Conservation (phyloP, 495 filamentous ascomycete species). For the Paragyromitra xinjiangensis region DNA sequence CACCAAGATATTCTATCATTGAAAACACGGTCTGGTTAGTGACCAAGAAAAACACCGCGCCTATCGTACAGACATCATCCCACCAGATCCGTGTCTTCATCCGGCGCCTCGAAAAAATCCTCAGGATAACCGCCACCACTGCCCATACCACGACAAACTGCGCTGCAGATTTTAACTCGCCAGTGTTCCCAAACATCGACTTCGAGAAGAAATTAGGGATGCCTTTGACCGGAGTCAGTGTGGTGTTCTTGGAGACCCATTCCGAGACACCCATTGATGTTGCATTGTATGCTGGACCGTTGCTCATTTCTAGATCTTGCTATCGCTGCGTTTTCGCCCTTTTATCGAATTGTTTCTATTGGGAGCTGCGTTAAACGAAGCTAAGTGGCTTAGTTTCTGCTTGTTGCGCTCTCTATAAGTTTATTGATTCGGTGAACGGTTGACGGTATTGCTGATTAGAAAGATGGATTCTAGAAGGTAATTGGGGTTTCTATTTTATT, state of each 20-base stretch:
- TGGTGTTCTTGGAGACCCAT: conserved; percentile 31
- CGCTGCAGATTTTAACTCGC: conserved; percentile 39
- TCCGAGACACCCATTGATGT: not conserved
- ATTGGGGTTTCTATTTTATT: not conserved
- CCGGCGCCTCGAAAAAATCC: conserved; percentile 53
- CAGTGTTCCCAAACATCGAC: conserved; percentile 52
- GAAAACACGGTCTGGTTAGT: conserved; percentile 54
- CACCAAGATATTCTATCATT: conserved; percentile 50
- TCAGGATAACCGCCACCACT: conserved; percentile 52
- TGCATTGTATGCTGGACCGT: not conserved
- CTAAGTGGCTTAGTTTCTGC: not conserved
- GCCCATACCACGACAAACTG: conserved; percentile 50
- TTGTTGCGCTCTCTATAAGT: not conserved
- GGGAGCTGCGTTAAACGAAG: not conserved
- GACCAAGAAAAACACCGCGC: conserved; percentile 49
- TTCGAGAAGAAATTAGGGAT: conserved; percentile 56
- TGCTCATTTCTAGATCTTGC: conserved; percentile 17
- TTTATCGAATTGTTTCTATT: too few relatives aligned
- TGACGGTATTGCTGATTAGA: not conserved
- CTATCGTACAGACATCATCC: conserved; percentile 53
- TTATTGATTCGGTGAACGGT: not conserved
- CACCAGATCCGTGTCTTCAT: conserved; percentile 52
- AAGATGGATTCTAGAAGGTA: not conserved
- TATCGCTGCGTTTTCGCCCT: too few relatives aligned
- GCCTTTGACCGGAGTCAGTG: conserved; percentile 36